These are phyloP conservation scores for Marchantia paleacea DNA, from an alignment of 225 moss, liverwort and hornwort genomes.

Conservation along the genomic window DNA sequence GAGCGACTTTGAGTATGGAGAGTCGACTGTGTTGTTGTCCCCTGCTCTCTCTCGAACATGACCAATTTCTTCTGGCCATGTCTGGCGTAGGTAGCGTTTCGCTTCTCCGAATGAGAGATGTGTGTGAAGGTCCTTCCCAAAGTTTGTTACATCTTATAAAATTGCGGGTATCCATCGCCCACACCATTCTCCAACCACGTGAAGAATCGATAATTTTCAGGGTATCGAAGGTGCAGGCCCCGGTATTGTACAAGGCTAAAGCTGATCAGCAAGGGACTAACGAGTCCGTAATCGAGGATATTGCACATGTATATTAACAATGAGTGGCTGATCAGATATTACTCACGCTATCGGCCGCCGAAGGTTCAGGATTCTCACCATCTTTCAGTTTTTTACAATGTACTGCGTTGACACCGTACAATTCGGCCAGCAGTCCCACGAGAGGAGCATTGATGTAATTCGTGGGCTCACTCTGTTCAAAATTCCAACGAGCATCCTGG, in stretches of 20 bases:
- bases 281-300: not conserved
- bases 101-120: not conserved
- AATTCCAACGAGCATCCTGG: slow-evolving; percentile 45
- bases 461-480: slow-evolving; percentile 49
- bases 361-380: slow-evolving; percentile 9
- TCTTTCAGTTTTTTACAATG: slow-evolving; percentile 24
- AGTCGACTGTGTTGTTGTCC: not conserved
- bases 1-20: not conserved
- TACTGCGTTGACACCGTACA: slow-evolving; percentile 35
- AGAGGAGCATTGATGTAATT: slow-evolving; percentile 58
- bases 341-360: not conserved
- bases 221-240: not conserved
- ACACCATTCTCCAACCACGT: not conserved
- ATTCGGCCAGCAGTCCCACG: slow-evolving; percentile 38
- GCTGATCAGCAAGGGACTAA: not conserved
- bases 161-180: not conserved
- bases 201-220: not conserved
- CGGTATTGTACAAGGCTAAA: slow-evolving; percentile 14
- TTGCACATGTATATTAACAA: not conserved
- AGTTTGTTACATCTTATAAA: not conserved
- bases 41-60: not conserved
- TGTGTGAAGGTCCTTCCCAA: not conserved
- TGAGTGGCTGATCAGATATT: not conserved
- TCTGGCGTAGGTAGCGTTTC: not conserved
- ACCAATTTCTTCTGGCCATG: not conserved